These are phyloP conservation scores for Plasmopara muralis DNA, from an alignment of 352 stramenopile species.

Conservation along the genomic window DNA sequence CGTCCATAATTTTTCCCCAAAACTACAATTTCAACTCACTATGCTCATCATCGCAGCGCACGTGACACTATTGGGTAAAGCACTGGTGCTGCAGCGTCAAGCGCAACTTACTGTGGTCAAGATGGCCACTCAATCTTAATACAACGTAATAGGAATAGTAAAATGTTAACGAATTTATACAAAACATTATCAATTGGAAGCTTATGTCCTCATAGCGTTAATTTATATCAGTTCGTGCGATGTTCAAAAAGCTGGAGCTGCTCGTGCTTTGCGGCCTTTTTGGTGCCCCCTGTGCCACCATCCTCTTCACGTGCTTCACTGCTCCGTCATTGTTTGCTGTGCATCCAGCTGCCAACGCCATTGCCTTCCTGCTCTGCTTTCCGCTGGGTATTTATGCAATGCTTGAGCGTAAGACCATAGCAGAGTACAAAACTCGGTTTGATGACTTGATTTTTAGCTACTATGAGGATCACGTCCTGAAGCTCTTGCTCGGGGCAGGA, in stretches of 20 bases:
- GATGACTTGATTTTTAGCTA: neutral
- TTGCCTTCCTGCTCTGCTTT: constrained; percentile 58
- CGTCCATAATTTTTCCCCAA: constrained; percentile 16
- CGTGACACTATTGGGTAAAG: constrained; percentile 36
- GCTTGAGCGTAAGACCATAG: constrained; percentile 41
- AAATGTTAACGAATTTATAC: neutral
- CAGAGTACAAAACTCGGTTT: constrained; percentile 43
- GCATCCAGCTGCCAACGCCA: constrained; percentile 52
- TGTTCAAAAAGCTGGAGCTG: constrained; percentile 54
- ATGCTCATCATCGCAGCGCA: constrained; percentile 44
- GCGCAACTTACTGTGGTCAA: constrained; percentile 11
- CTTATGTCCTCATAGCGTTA: too few species aligned
- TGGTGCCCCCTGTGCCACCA: constrained; percentile 36
- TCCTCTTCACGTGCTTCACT: constrained; percentile 31
- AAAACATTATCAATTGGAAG: too few species aligned
- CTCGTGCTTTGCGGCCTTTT: constrained; percentile 48
- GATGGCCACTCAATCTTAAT: constrained; percentile 10
- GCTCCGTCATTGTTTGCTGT: constrained; percentile 46
- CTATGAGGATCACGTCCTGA: neutral
- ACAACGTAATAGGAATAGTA: neutral
- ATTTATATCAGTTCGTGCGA: constrained; percentile 5
- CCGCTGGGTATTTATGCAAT: constrained; percentile 55
- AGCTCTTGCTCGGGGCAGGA: constrained; percentile 10
- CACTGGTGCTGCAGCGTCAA: constrained; percentile 20
- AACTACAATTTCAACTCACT: constrained; percentile 43